These are phyloP conservation scores for Candida arabinofermentans DNA, from an alignment of 805 yeast species.

Conservation along the genomic window DNA sequence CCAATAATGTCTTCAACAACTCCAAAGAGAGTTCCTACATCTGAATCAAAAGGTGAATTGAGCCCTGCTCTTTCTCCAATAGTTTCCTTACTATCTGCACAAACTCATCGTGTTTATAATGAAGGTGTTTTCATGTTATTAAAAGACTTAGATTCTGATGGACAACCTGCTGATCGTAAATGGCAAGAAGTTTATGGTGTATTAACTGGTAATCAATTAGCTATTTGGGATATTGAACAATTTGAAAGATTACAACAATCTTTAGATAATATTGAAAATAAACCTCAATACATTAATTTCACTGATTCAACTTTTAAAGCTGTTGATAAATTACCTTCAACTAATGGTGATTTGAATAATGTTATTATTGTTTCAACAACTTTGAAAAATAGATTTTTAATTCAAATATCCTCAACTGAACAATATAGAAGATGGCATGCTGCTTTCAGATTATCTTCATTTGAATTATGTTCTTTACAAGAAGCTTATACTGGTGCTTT, in stretches of 20 bases:
- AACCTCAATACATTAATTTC: slow-evolving; percentile 83
- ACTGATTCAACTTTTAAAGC: slow-evolving; percentile 86
- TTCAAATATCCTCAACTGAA: slow-evolving; percentile 68
- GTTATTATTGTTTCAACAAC: slow-evolving; percentile 91
- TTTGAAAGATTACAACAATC: slow-evolving; percentile 47
- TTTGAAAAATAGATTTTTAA: slow-evolving; percentile 76
- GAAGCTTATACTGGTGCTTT: slow-evolving; percentile 97
- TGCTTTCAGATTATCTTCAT: slow-evolving; percentile 75
- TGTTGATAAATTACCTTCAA: slow-evolving; percentile 56
- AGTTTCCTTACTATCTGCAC: slow-evolving; percentile 69
- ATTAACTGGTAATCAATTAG: slow-evolving; percentile 83
- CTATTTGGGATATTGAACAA: slow-evolving; percentile 83
- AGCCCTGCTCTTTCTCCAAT: slow-evolving; percentile 57
- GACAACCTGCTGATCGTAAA: slow-evolving; percentile 74
- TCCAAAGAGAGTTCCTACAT: slow-evolving; percentile 20
- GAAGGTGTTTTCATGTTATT: slow-evolving; percentile 75
- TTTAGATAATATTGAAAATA: slow-evolving; percentile 20
- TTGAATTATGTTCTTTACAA: slow-evolving; percentile 79
- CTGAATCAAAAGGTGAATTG: slow-evolving; percentile 28
- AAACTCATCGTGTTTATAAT: slow-evolving; percentile 66
- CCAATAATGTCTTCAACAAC: neutral
- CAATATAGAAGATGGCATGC: slow-evolving; percentile 75
- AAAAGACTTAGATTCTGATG: slow-evolving; percentile 76
- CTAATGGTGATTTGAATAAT: slow-evolving; percentile 65
- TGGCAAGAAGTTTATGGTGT: slow-evolving; percentile 96